phyloP scores from a whole-genome alignment of 2,329 filamentous ascomycete genomes.

The Mollisiaceae sp. region DNA sequence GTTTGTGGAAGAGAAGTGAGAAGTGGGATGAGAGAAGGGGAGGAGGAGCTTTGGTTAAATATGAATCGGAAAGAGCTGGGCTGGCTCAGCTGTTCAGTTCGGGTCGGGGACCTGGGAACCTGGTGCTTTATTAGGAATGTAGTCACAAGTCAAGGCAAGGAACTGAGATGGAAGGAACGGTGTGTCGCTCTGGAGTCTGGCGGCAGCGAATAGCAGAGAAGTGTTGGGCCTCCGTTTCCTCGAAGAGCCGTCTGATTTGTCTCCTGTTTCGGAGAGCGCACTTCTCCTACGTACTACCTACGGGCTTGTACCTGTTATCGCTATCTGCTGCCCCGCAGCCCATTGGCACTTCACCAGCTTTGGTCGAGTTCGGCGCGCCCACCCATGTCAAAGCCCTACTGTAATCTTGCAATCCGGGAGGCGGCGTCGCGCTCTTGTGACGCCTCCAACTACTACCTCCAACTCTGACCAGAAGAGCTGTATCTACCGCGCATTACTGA shows the following conservation, averaged over 20 bases:
- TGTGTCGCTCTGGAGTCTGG: not conserved
- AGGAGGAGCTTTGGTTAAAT: not conserved
- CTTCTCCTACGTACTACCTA: not conserved
- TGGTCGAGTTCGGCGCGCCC: not conserved
- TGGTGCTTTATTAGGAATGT: conserved; percentile 1
- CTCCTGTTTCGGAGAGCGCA: not conserved
- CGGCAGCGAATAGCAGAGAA: not conserved
- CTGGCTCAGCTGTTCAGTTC: not conserved
- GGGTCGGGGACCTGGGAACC: not conserved
- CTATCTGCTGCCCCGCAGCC: not conserved
- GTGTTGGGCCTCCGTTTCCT: not conserved
- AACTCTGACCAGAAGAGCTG: not conserved
- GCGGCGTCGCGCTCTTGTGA: not conserved
- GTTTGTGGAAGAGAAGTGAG: conserved; percentile 5
- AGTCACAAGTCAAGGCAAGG: not conserved
- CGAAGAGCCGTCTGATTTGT: not conserved
- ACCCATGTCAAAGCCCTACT: not conserved
- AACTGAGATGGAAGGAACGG: not conserved
- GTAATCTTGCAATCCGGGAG: not conserved
- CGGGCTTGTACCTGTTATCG: not conserved
- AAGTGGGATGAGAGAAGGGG: not conserved
- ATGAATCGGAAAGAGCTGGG: not conserved
- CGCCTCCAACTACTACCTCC: no score
- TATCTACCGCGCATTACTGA: not conserved
- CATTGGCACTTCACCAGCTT: no score